Evolutionary conservation across 148 eudicot genomes (phyloP), one percentile per base, ranked within the genome.

Genomic region (Drosera capensis): DNA sequence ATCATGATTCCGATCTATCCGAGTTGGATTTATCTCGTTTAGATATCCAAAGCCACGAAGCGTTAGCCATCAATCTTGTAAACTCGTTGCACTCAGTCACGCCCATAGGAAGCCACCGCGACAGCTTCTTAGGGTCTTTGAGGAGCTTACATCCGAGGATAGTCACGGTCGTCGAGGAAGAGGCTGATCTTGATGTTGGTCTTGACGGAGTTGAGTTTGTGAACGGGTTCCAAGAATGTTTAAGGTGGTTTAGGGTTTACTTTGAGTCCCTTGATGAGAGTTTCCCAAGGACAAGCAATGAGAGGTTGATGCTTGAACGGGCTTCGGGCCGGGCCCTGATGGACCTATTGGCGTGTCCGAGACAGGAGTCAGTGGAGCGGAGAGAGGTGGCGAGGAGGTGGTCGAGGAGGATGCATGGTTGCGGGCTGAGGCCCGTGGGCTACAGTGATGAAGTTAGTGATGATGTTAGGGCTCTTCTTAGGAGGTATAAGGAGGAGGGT

Each of bases 231-330:
- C 58, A 63, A 20, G 93, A 92, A 39, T 78, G 95, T 37, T 49
- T 85, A 42, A 71, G 76, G 45, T 92, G 93, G 88, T 81, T 81
- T 68, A 77, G 94, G 73, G 80, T 85, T 59, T 85, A 81, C 45
- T 73, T 92, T 14, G 95, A 85, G 68, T 20, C 77, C 1, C 37
- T 92, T 41, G 99, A 85, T 0, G 99, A 85, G 49, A 63, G 74
- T n/a, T 92, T 92, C 23, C 23, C 74, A 14, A 68, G 58, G 44
- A 72, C 95, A 0, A 92, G 95, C 20, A 92, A 92, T 44, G 99
- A 92, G 67, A 57, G 80, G 48, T 44, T 92, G 51, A 71, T 85
- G 80, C 51, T 84, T 29, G 99, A 92, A 57, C 56, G 99, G 57
- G 83, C 72, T 5, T 82, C 88, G 28, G 95, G 95, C 0, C 56